Evolutionary conservation across 495 filamentous ascomycete species (phyloP).

Genomic region (Xeromyces bisporus): DNA sequence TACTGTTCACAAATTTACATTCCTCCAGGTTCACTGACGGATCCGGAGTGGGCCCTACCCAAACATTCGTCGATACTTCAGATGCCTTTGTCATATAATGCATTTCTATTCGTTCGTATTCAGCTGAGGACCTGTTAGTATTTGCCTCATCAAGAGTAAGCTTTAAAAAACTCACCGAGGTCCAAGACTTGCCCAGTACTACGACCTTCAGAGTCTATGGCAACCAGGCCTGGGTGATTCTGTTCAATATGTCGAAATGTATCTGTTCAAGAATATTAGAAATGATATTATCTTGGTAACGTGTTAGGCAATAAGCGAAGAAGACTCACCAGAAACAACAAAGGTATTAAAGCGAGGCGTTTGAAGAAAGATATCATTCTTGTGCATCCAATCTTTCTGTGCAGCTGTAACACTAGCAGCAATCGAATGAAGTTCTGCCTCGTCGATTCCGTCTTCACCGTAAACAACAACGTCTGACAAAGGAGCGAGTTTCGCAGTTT

Average conservation of each 20-base stretch:
- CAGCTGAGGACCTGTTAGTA: constrained; percentile 30
- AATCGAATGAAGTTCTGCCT: constrained; percentile 41
- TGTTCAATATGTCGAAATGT: constrained; percentile 60
- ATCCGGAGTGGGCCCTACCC: constrained; percentile 79
- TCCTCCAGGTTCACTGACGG: constrained; percentile 17
- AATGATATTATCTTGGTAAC: constrained; percentile 8
- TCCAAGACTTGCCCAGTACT: constrained; percentile 70
- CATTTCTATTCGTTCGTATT: constrained; percentile 86
- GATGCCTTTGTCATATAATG: constrained; percentile 76
- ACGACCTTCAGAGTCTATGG: constrained; percentile 54
- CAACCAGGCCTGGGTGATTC: constrained; percentile 49
- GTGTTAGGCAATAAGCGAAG: too few relatives aligned
- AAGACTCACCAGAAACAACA: constrained; percentile 44
- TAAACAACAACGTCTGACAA: constrained; percentile 89
- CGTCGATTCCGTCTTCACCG: constrained; percentile 43
- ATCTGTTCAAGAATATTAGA: constrained; percentile 20
- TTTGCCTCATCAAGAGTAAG: constrained; percentile 1
- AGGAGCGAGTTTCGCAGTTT: constrained; percentile 73
- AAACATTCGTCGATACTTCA: constrained; percentile 78
- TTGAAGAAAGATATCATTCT: constrained; percentile 38
- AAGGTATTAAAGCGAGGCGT: constrained; percentile 71
- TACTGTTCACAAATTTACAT: constrained; percentile 12
- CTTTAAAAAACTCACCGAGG: constrained; percentile 45
- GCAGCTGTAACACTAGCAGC: constrained; percentile 59
- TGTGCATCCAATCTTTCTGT: constrained; percentile 55